These are phyloP conservation scores for Beauveria scarabaeidicola DNA, from an alignment of 2,329 filamentous ascomycete genomes.

Conservation along the genomic window DNA sequence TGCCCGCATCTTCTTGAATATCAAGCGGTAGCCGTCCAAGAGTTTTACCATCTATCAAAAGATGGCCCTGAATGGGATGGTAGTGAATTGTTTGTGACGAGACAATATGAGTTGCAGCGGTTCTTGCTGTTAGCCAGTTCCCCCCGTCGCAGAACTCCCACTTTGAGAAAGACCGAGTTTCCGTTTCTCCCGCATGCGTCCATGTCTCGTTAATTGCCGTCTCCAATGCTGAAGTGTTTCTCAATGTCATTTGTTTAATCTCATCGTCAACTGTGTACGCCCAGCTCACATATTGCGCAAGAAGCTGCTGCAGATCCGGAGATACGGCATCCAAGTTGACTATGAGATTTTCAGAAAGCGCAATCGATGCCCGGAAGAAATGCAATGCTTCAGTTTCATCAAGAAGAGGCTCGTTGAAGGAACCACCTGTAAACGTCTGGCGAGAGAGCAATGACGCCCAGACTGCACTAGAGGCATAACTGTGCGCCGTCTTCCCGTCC, in stretches of 20 bases:
- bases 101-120: neutral
- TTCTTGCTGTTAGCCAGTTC: neutral
- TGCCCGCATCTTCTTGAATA: conserved; percentile 32
- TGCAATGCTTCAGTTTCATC: conserved; percentile 6
- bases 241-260: neutral
- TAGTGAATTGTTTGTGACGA: conserved; percentile 22
- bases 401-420: neutral
- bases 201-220: neutral
- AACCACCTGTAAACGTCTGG: conserved; percentile 22
- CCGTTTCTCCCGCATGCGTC: neutral
- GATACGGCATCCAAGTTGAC: conserved; percentile 13
- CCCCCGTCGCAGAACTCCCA: neutral
- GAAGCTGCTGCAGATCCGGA: conserved; percentile 6
- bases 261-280: conserved; percentile 6
- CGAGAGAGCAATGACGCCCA: conserved; percentile 49
- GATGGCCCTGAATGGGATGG: conserved; percentile 23
- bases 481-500: conserved; percentile 29
- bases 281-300: conserved; percentile 16
- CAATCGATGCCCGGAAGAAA: conserved; percentile 20
- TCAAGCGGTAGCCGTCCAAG: conserved; percentile 41
- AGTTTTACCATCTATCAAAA: conserved; percentile 29
- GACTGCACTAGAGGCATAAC: conserved; percentile 33
- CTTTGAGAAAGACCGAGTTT: neutral
- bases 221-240: neutral
- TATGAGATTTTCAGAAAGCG: conserved; percentile 20